phyloP scores from a whole-genome alignment of 1,284 basidiomycete species.

The Ceratorhiza oryzae-sativae region DNA sequence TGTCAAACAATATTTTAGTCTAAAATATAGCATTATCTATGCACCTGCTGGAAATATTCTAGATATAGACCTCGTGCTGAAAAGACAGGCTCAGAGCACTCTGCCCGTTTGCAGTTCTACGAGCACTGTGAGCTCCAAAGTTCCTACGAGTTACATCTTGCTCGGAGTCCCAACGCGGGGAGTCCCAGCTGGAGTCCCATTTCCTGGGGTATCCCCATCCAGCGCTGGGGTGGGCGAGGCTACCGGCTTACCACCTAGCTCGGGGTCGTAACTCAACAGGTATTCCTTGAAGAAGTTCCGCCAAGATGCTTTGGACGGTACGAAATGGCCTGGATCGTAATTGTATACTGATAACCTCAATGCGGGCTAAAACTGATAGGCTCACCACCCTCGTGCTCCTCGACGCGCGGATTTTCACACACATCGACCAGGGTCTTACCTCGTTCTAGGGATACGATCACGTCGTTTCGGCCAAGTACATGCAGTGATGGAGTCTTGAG shows the following conservation, averaged over 20 bases:
- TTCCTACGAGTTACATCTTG: slow-evolving; percentile 20
- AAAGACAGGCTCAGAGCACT: no score
- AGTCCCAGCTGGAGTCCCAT: neutral
- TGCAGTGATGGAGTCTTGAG: slow-evolving; percentile 75
- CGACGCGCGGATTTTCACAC: slow-evolving; percentile 65
- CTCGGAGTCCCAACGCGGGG: slow-evolving; percentile 26
- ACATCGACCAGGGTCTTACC: slow-evolving; percentile 66
- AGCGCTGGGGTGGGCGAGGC: neutral
- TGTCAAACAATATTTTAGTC: no score
- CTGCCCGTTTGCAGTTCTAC: no score
- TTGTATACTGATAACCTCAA: neutral
- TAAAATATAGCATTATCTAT: no score
- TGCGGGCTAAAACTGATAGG: neutral
- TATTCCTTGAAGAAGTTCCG: slow-evolving; percentile 70
- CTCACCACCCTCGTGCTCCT: slow-evolving; percentile 77
- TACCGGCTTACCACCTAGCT: neutral
- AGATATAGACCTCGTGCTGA: no score
- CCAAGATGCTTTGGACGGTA: slow-evolving; percentile 77
- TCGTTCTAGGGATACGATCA: slow-evolving; percentile 78
- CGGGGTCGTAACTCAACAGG: slow-evolving; percentile 46
- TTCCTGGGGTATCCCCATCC: slow-evolving; percentile 4
- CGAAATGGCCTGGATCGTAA: slow-evolving; percentile 70
- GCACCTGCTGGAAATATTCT: no score
- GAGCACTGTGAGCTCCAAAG: no score
- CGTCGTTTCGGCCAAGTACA: slow-evolving; percentile 79